Evolutionary conservation across 2,329 filamentous ascomycete species (phyloP), one percentile per base, ranked within the genome.

Genomic region (Pseudocercospora vitis): DNA sequence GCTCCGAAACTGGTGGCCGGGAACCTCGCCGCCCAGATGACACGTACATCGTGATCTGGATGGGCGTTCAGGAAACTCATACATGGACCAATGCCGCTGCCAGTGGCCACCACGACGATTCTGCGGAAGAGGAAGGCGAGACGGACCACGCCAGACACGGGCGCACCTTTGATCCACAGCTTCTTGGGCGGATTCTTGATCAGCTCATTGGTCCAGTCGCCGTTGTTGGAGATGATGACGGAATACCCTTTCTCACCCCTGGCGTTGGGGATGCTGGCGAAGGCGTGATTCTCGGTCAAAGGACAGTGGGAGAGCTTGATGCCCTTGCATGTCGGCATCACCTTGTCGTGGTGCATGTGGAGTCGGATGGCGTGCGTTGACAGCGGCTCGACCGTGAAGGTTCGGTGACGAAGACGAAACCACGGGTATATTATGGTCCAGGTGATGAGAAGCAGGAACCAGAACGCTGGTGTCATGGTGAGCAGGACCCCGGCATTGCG

Each of bases 341-440:
- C 81, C 18, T 80, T 76, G 14, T 80, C 78, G 70, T 87, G 84
- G 65, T 78, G 75, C 64, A 91, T 87, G 66, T 86, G 81, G 16
- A 94, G 79, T 33, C 85, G 81, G 24, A 89, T 74, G 32, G 88
- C 88, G 71, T 91, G 88, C 18, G 78, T 69, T 0, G 88, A 92
- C 14, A 94, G 81, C 3, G 78, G 74, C 65, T 89, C 84, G 7
- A 85, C 76, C 16, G 79, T 74, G 57, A 92, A 86, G 7, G 75
- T 73, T 52, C 88, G 83, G 61, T 81, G 84, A 51, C 87, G 82
- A 23, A 94, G 81, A 53, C 82, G 79, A 2, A 87, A 68, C 88
- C 89, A 95, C 1, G 89, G 87, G 48, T 86, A 83, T 40, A 86
- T 75, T 58, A 91, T 79, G 60, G 85, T 80, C 33, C 78, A 63